Base-by-base conservation (phyloP, 2,329 filamentous ascomycete genomes). In the Stylonectria norvegica region DNA sequence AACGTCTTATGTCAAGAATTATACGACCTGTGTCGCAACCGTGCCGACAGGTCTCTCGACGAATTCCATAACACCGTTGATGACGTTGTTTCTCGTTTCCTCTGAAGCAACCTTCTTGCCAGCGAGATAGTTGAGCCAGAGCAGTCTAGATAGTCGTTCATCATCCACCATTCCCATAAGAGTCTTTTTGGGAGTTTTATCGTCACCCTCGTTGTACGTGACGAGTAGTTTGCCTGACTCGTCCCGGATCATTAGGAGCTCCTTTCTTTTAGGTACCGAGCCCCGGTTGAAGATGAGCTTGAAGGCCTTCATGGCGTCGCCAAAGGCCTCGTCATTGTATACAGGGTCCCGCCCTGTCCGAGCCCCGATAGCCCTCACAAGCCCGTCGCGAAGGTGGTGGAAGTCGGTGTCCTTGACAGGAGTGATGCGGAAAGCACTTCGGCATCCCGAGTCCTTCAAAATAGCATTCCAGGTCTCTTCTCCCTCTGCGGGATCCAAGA, bases 341-440 rank as follows among this genome's bases (percentile, higher is more conserved):
- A 66, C 65, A 22, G 69, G 66, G 28, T 76, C 71, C 16, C 73
- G 71, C 48, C 82, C 74, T 3, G 85, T 83, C 22, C 85, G 80
- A 7, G 79, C 83, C 38, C 86, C 86, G 49, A 98, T 85, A 16
- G 87, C 86, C 5, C 89, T 79, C 43, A 96, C 87, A 70, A 90
- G 94, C 1, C 87, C 93, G 60, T 98, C 93, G 28, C 91, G 80
- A 47, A 98, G 66, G 63, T 98, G 93, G 50, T 84, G 81, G 65
- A 96, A 97, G 65, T 97, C 90, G 14, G 93, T 98, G 64, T 94
- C 89, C 25, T 89, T 77, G n/a, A 89, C 89, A 0, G 93, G 93
- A 3, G 91, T 82, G 48, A 98, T 85, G 32, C 91, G 79, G 67
- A 95, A 82, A 0, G 83, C 78, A 18, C 83, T 91, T 39, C 89